These are phyloP conservation scores for Trichocomaceae sp. DNA, from an alignment of 2,329 filamentous ascomycete genomes.

Conservation along the genomic window DNA sequence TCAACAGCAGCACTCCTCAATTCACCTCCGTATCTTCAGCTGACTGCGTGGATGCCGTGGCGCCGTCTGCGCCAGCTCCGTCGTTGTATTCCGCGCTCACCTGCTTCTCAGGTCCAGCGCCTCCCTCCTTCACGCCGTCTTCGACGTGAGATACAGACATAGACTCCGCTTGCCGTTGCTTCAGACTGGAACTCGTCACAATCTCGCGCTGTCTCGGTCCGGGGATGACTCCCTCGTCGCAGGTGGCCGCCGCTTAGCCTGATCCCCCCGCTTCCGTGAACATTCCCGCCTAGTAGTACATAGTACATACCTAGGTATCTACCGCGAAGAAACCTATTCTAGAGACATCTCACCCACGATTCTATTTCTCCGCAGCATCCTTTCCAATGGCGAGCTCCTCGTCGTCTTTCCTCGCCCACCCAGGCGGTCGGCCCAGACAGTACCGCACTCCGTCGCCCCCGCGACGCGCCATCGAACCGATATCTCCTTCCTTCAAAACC, in stretches of 20 bases:
- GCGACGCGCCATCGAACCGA: conserved; percentile 41
- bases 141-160: not conserved
- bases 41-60: not conserved
- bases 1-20: too few relatives aligned
- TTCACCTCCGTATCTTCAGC: not conserved
- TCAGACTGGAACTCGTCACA: not conserved
- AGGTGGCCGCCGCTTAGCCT: conserved; percentile 34
- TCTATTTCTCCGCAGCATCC: conserved; percentile 10
- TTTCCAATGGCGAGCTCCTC: conserved; percentile 34
- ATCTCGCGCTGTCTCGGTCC: conserved; percentile 18
- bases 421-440: conserved; percentile 33
- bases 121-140: conserved; percentile 7
- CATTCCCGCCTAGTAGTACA: too few relatives aligned
- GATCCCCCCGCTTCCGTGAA: conserved; percentile 38
- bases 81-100: conserved; percentile 11
- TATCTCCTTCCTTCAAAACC: conserved; percentile 33
- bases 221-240: conserved; percentile 37
- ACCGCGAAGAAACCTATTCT: conserved; percentile 28
- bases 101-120: conserved; percentile 8
- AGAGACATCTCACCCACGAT: too few relatives aligned
- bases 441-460: conserved; percentile 44
- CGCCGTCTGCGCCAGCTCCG: conserved; percentile 11
- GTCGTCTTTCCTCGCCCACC: conserved; percentile 32
- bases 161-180: not conserved
- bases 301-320: conserved; percentile 24